phyloP scores from a whole-genome alignment of 208 protist genomes.

The Leishmania guyanensis region DNA sequence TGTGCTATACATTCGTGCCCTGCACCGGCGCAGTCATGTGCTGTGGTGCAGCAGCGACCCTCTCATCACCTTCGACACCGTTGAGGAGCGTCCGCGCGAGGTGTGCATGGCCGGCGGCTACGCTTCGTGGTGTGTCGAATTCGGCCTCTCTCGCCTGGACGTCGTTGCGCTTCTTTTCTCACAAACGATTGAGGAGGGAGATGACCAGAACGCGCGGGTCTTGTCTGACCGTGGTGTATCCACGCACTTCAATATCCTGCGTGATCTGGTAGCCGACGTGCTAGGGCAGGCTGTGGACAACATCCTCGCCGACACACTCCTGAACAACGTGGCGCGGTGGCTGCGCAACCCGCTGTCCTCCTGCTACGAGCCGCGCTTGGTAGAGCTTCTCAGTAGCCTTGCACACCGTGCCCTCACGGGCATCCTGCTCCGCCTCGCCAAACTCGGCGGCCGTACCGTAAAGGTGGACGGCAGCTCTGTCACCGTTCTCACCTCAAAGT shows the following conservation, averaged over 20 bases:
- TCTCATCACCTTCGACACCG: slow-evolving; percentile 65
- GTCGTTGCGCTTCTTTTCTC: slow-evolving; percentile 90
- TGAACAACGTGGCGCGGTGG: slow-evolving; percentile 86
- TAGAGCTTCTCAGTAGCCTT: slow-evolving; percentile 75
- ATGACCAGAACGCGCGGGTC: slow-evolving; percentile 71
- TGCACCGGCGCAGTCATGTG: slow-evolving; percentile 75
- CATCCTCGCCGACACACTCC: slow-evolving; percentile 65
- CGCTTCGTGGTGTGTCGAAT: slow-evolving; percentile 84
- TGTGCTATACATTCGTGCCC: slow-evolving; percentile 77
- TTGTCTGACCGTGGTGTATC: slow-evolving; percentile 84
- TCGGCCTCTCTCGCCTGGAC: slow-evolving; percentile 83
- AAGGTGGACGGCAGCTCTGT: slow-evolving; percentile 78
- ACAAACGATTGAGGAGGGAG: slow-evolving; percentile 87
- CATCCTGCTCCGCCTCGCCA: slow-evolving; percentile 80
- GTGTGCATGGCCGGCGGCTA: slow-evolving; percentile 86
- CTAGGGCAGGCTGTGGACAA: slow-evolving; percentile 74
- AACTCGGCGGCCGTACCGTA: slow-evolving; percentile 82
- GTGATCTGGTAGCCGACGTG: slow-evolving; percentile 85
- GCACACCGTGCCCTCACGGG: slow-evolving; percentile 80
- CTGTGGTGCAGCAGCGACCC: slow-evolving; percentile 81
- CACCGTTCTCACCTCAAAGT: slow-evolving; percentile 81
- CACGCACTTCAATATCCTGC: slow-evolving; percentile 90
- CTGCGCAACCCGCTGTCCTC: slow-evolving; percentile 76
- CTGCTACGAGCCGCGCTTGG: slow-evolving; percentile 86
- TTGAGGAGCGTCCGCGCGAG: slow-evolving; percentile 79